Evolutionary conservation across 2,329 filamentous ascomycete genomes (phyloP).

Genomic region (Aspergillus fumigatus): DNA sequence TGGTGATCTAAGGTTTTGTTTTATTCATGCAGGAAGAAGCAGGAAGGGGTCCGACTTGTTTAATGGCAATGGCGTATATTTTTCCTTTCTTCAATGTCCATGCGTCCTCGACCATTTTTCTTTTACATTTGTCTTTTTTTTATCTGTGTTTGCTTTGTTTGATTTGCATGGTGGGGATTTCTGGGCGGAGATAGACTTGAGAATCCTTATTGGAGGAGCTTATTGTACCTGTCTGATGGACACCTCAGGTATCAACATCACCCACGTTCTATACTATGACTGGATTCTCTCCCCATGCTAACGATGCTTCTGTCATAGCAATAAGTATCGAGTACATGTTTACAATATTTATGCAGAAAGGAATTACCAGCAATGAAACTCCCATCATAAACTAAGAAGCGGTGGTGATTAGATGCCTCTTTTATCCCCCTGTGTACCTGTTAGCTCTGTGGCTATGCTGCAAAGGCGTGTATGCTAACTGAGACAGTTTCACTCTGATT

Average conservation of each 20-base stretch:
- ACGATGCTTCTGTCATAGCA: not conserved
- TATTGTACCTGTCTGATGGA: not conserved
- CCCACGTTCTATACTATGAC: too few species aligned
- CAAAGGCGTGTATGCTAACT: not conserved
- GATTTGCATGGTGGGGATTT: not conserved
- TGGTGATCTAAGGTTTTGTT: constrained; percentile 6
- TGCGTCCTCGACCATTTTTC: constrained; percentile 12
- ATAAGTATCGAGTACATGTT: too few species aligned
- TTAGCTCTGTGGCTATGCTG: too few species aligned
- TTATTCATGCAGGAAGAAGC: not conserved
- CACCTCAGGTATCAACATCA: not conserved
- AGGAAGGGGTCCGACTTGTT: not conserved
- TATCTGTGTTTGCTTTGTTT: constrained; percentile 13
- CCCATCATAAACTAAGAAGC: not conserved
- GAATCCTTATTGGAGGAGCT: not conserved
- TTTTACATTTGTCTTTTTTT: not conserved
- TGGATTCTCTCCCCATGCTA: not conserved
- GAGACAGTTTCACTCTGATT: not conserved
- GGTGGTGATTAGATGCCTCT: too few species aligned
- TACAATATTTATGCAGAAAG: not conserved
- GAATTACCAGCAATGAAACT: not conserved
- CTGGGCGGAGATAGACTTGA: not conserved
- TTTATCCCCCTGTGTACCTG: too few species aligned
- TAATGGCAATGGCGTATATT: constrained; percentile 1
- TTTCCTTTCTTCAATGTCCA: not conserved